These are phyloP conservation scores for Jimgerdemannia lactiflua DNA, from an alignment of 192 early-diverging fungal species.

Conservation along the genomic window DNA sequence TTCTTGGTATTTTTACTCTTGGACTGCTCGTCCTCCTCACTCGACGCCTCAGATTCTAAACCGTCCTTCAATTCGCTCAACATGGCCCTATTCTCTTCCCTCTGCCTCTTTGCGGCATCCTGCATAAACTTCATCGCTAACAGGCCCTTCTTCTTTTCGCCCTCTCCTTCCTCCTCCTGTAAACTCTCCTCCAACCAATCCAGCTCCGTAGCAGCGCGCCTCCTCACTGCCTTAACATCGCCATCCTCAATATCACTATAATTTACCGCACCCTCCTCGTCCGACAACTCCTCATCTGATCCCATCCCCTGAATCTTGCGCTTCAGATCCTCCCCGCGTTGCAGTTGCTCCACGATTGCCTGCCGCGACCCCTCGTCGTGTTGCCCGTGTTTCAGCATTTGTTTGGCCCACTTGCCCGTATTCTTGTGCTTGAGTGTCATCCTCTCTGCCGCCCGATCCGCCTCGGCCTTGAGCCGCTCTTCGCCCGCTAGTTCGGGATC, in stretches of 20 bases:
- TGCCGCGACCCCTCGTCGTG: conserved; percentile 64
- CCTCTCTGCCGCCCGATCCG: conserved; percentile 84
- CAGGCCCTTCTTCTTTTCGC: conserved; percentile 68
- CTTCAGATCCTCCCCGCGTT: conserved; percentile 71
- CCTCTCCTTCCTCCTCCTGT: conserved; percentile 34
- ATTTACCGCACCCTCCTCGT: conserved; percentile 15
- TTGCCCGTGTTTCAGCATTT: conserved; percentile 62
- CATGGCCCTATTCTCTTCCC: conserved; percentile 36
- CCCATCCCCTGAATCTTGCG: conserved; percentile 76
- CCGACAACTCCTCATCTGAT: conserved; percentile 51
- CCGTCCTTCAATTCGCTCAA: conserved; percentile 48
- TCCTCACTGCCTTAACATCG: conserved; percentile 33
- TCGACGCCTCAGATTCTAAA: conserved; percentile 35
- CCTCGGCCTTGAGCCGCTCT: conserved; percentile 66
- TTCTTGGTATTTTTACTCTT: conserved; percentile 20
- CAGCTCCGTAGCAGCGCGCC: conserved; percentile 48
- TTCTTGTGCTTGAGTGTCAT: conserved; percentile 94
- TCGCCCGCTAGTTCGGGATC: conserved; percentile 70
- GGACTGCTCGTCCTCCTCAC: conserved; percentile 27
- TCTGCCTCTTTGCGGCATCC: conserved; percentile 62
- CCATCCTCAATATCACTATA: conserved; percentile 46
- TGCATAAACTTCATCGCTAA: conserved; percentile 99
- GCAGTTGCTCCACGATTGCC: conserved; percentile 83
- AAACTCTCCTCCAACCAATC: conserved; percentile 47
- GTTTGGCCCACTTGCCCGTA: conserved; percentile 95